A percentile compares a stretch with the other conserved stretches of the same genome.
These are phyloP conservation scores for Bocquillonia castaneifolia DNA, from an alignment of 441 rosid species.

Conservation along the genomic window DNA sequence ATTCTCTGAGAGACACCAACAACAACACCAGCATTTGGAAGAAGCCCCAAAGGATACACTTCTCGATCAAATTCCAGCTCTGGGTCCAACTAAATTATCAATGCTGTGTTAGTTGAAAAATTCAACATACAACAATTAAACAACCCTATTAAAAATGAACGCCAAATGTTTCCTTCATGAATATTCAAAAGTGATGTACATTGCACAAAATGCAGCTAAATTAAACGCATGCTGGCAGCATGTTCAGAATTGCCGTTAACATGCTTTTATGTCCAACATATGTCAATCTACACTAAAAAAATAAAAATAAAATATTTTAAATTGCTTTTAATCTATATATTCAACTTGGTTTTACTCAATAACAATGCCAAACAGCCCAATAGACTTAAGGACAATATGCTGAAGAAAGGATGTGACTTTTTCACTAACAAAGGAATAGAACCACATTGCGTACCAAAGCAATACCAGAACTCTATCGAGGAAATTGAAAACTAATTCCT, in stretches of 20 bases:
- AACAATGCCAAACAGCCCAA: neutral
- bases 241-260: neutral
- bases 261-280: neutral
- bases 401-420: constrained; percentile 2
- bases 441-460: neutral
- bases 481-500: neutral
- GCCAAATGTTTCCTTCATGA: neutral
- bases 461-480: constrained; percentile 1
- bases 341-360: neutral
- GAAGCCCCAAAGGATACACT: constrained; percentile 93
- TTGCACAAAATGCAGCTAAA: constrained; percentile 9
- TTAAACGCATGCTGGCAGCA: neutral
- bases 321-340: neutral
- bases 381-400: neutral
- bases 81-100: constrained; percentile 76
- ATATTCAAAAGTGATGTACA: neutral
- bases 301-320: neutral
- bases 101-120: constrained; percentile 26
- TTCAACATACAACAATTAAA: constrained; percentile 10
- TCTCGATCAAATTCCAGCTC: constrained; percentile 98
- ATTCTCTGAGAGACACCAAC: constrained; percentile 95
- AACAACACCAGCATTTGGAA: constrained; percentile 94
- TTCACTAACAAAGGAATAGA: constrained; percentile 14
- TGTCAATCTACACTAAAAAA: too few species aligned
- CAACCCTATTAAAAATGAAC: constrained; percentile 15